Conservation (phyloP, 345 rosid species). For the Linum tenue region DNA sequence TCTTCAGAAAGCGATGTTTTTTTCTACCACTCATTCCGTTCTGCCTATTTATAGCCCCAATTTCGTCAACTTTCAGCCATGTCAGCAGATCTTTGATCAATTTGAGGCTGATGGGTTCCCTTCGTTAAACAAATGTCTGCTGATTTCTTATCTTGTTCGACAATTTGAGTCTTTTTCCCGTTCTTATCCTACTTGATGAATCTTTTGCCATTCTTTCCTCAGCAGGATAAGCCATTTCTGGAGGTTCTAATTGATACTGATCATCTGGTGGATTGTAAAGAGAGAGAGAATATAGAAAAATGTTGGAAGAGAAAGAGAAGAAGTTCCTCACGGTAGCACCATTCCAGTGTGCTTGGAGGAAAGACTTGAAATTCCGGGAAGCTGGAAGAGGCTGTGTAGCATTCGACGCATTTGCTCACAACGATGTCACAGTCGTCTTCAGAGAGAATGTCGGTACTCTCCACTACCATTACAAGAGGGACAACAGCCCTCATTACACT, state of each 20-base stretch:
- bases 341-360: conserved; percentile 96
- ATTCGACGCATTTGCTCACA: conserved; percentile 89
- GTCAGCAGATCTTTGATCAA: too few relatives aligned
- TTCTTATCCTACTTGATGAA: neutral
- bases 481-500: conserved; percentile 84
- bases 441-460: conserved; percentile 90
- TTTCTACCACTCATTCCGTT: neutral
- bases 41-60: neutral
- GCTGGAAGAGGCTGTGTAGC: conserved; percentile 95
- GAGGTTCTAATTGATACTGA: conserved; percentile 24
- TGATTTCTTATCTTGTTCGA: neutral
- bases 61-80: neutral
- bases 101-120: neutral
- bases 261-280: conserved; percentile 18
- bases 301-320: conserved; percentile 48
- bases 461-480: conserved; percentile 87
- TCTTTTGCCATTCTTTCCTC: neutral
- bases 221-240: neutral
- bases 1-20: neutral
- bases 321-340: conserved; percentile 89
- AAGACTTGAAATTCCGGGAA: conserved; percentile 78
- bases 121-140: neutral
- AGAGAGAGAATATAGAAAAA: conserved; percentile 19
- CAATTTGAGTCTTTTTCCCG: neutral
- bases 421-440: conserved; percentile 91